A percentile compares a stretch with the other conserved stretches of the same genome.
These are phyloP conservation scores for Colletotrichum sidae DNA, from an alignment of 2,329 filamentous ascomycete species.

Conservation along the genomic window DNA sequence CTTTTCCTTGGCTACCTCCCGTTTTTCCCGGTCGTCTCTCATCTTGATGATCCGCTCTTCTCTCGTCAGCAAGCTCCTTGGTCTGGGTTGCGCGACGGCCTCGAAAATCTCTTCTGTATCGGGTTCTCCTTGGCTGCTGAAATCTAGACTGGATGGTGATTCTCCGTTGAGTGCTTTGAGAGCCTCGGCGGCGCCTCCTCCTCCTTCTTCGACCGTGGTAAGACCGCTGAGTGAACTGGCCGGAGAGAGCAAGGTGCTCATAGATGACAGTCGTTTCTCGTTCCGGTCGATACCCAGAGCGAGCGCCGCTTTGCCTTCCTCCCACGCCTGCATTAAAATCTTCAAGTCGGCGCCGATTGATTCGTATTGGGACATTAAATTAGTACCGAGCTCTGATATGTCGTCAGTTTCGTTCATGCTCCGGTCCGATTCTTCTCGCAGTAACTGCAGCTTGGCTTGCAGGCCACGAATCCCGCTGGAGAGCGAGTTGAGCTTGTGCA, in stretches of 20 bases:
- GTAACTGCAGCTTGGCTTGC: slow-evolving; percentile 92
- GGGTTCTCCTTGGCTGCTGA: slow-evolving; percentile 66
- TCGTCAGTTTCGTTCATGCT: slow-evolving; percentile 79
- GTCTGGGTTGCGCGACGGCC: slow-evolving; percentile 80
- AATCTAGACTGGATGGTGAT: slow-evolving; percentile 60
- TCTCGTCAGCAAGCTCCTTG: slow-evolving; percentile 78
- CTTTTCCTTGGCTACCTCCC: slow-evolving; percentile 78
- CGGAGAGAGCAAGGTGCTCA: slow-evolving; percentile 70
- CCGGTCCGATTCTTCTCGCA: slow-evolving; percentile 89
- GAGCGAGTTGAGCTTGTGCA: slow-evolving; percentile 88
- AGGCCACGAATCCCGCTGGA: slow-evolving; percentile 91
- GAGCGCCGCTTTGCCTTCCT: slow-evolving; percentile 85
- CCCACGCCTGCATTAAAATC: slow-evolving; percentile 85
- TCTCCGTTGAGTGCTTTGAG: slow-evolving; percentile 82
- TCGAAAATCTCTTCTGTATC: slow-evolving; percentile 89
- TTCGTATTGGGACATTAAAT: slow-evolving; percentile 90
- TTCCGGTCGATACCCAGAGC: slow-evolving; percentile 85
- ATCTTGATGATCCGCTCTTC: slow-evolving; percentile 91
- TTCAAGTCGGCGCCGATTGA: slow-evolving; percentile 91
- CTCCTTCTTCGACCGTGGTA: slow-evolving; percentile 69
- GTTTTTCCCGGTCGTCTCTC: slow-evolving; percentile 84
- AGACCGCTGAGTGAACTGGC: slow-evolving; percentile 75
- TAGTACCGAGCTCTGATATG: slow-evolving; percentile 80
- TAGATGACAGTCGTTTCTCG: slow-evolving; percentile 75
- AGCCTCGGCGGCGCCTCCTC: slow-evolving; percentile 53